Evolutionary conservation across 805 yeast species (phyloP), one percentile per base, ranked within the genome.

Genomic region (Ogataea trehalophila): DNA sequence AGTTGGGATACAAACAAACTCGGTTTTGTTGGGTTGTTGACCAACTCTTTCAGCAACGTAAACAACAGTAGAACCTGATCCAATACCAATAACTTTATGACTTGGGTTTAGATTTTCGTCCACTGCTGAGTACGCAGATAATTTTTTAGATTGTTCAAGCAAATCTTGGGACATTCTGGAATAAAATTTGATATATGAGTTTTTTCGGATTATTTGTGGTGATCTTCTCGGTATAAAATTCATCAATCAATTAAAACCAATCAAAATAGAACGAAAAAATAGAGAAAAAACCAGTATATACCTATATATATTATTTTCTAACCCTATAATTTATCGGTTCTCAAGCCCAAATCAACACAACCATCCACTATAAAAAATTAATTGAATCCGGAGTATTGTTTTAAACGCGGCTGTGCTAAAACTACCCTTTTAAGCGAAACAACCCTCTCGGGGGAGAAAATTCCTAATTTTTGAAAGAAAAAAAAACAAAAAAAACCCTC

Each of bases 51-150:
- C 98, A 22, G 97, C 99, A 50, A 87, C 96, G 65, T 88, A 94
- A n/a, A 94, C 87, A 4, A 94, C 99, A 0, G 99, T 94, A 20
- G 96, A 85, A 1, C 99, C 99, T 22, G 97, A 88, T 13, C 99
- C 99, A 52, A 94, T 81, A 37, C 99, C 99, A 16, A 94, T 77
- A 15, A 88, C 85, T 58, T 76, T 81, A 54, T 90, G 88, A 36
- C 71, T 56, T 20, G 75, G 66, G 33, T 87, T 85, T 63, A 87
- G 76, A 61, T 90, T 84, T 46, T 87, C 91, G 65, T 92, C 96
- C 33, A 94, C 96, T 2, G 99, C 99, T 46, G 76, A 73, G 72
- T 84, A 89, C 8, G 97, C 98, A 18, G 98, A 96, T 2, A 80
- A 72, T 64, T 87, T 80, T 66, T 92, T 92, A n/a, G 97, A 91